A percentile compares a stretch with the other conserved stretches of the same genome.
Conservation (phyloP, 179 eudicot genomes). For the Beta macrorhiza region DNA sequence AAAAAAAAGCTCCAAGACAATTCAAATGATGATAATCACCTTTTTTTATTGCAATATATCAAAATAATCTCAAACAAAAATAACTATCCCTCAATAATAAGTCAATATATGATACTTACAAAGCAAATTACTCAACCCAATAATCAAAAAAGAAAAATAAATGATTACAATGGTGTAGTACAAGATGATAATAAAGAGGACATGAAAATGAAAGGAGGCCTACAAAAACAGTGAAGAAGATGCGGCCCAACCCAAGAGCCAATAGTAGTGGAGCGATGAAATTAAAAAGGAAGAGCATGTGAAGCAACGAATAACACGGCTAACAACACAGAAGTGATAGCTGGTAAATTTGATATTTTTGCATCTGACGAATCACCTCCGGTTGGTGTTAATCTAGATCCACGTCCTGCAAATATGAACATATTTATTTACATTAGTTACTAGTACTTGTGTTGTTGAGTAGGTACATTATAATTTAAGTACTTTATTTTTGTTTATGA, state of each 20-base stretch:
- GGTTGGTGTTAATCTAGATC: conserved; percentile 33
- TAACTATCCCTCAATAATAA: not conserved
- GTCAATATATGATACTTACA: not conserved
- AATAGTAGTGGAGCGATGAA: conserved; percentile 4
- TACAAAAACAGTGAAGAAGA: not conserved
- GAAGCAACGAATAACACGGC: conserved; percentile 23
- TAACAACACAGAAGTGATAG: conserved; percentile 14
- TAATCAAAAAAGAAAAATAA: not conserved
- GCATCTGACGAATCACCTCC: conserved; percentile 28
- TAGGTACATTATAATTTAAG: no score
- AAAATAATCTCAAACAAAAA: not conserved
- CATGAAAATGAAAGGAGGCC: not conserved
- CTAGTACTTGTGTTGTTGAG: not conserved
- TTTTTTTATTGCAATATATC: conserved; percentile 10
- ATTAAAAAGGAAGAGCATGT: conserved; percentile 2
- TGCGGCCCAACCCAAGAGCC: not conserved
- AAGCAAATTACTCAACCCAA: conserved; percentile 6
- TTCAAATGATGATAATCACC: not conserved
- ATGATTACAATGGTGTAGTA: not conserved
- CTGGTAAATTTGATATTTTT: conserved; percentile 24
- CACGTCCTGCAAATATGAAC: conserved; percentile 21
- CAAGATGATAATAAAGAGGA: not conserved
- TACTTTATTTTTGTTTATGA: no score
- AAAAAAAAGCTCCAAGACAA: not conserved
- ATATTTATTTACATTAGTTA: not conserved